Evolutionary conservation across 306 rosid genomes (phyloP).

Genomic region (Gillenia trifoliata): DNA sequence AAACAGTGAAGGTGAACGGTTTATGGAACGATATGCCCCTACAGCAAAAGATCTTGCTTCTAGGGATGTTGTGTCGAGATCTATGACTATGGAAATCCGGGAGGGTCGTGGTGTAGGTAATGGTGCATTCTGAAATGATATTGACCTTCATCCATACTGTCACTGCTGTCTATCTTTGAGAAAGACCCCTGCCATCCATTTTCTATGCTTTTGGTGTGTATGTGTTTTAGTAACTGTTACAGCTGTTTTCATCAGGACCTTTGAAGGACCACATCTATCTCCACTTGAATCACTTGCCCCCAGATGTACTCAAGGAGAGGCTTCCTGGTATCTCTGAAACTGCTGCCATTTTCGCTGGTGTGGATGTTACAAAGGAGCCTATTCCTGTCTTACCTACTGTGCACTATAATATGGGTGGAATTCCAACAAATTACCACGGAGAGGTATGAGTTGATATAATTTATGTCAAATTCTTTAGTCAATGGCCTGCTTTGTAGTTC

Average conservation of each 20-base stretch:
- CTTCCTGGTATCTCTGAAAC: constrained; percentile 99
- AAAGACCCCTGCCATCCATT: neutral
- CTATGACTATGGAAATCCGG: constrained; percentile 97
- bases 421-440: constrained; percentile 89
- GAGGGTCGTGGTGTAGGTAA: constrained; percentile 99
- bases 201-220: neutral
- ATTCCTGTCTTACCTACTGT: constrained; percentile 97
- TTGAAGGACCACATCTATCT: constrained; percentile 98
- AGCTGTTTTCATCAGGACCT: constrained; percentile 60
- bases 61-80: constrained; percentile 89
- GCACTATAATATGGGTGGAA: constrained; percentile 97
- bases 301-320: constrained; percentile 98
- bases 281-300: constrained; percentile 96
- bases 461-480: neutral
- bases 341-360: constrained; percentile 99
- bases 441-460: constrained; percentile 49
- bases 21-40: constrained; percentile 98
- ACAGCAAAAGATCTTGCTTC: constrained; percentile 99
- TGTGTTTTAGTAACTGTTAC: neutral
- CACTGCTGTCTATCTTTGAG: neutral
- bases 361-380: constrained; percentile 96
- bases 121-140: constrained; percentile 10
- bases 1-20: constrained; percentile 95
- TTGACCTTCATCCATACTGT: constrained; percentile 1
- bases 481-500: neutral